Base-by-base conservation (phyloP, 345 rosid species). In the Nasturtium officinale region DNA sequence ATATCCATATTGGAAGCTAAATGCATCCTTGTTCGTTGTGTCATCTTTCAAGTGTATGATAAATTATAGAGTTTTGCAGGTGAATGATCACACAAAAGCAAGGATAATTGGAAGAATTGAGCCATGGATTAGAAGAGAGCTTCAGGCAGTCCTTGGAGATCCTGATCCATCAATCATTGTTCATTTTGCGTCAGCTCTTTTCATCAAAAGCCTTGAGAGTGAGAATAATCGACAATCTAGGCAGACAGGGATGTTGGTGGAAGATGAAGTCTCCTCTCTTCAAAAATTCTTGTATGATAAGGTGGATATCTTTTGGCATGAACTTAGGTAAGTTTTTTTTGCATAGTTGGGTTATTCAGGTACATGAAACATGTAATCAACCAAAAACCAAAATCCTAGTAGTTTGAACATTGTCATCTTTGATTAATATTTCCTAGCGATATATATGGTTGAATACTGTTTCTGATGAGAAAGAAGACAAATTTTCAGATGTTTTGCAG, bases 121-220 rank as follows among this genome's bases (percentile, higher is more conserved):
- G 63, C 88, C 96, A n/a, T 91, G 96, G 96, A 81, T 87, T 40
- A 64, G 47, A 61, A 87, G 97, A 78, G 97, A 91, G 87, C 69
- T 91, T 23, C 79, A 82, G 64, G 89, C 87, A 8, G 79, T 86
- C 51, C 90, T 85, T 37, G 88, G 85, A 50, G 93, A 86, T 67
- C 86, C 86, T 13, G 93, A 91, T 76, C 87, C 91, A 30, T 78
- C 89, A 35, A 71, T 91, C 62, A 79, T 91, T 50, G 83, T 86
- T 80, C 91, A 87, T 81, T 81, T 89, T 23, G 93, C 79, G 5
- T 80, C 93, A 18, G 75, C 88, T 9, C 78, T 81, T 77, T 83
- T 74, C 69, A 65, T 91, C 70, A 61, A 82, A 66, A 77, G 80
- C 62, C 70, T 83, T 53, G 87, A 82, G 74, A 75, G 76, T 62